Percentiles rank a stretch among this genome's conserved stretches.
Conservation (phyloP, 805 yeast genomes). For the Lachancea lanzarotensis region DNA sequence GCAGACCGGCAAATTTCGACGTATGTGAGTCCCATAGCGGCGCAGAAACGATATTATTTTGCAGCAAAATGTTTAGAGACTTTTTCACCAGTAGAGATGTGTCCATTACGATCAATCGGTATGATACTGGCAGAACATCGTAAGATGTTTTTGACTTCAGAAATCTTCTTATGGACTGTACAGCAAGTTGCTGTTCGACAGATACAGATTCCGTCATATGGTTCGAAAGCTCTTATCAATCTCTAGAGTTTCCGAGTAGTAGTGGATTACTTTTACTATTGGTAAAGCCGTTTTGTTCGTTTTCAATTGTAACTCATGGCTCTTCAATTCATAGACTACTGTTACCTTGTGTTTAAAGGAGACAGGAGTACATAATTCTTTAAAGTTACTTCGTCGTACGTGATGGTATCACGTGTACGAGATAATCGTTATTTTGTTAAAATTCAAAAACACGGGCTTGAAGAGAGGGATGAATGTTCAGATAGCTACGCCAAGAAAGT, state of each 20-base stretch:
- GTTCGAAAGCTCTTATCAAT: neutral
- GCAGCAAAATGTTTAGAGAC: constrained; percentile 80
- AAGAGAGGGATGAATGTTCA: too few relatives aligned
- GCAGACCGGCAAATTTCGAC: constrained; percentile 86
- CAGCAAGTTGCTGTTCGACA: constrained; percentile 65
- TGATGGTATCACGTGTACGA: too few relatives aligned
- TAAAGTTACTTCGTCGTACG: neutral
- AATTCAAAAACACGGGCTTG: too few relatives aligned
- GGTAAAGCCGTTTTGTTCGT: neutral
- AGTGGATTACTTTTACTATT: neutral
- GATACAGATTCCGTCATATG: constrained; percentile 28
- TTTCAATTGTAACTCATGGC: too few relatives aligned
- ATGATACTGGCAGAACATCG: constrained; percentile 93
- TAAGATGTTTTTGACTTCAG: constrained; percentile 87
- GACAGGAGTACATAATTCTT: neutral
- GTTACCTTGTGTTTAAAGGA: neutral
- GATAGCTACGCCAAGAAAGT: too few relatives aligned
- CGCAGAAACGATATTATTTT: constrained; percentile 91
- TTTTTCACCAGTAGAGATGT: constrained; percentile 85
- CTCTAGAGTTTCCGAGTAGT: neutral
- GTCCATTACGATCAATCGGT: constrained; percentile 86
- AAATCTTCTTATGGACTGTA: constrained; percentile 76
- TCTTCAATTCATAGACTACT: too few relatives aligned
- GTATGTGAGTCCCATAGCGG: constrained; percentile 93
- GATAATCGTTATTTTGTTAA: too few relatives aligned